Conservation (phyloP, 208 protist species). For the Herpetomonas samuelpessoai region DNA sequence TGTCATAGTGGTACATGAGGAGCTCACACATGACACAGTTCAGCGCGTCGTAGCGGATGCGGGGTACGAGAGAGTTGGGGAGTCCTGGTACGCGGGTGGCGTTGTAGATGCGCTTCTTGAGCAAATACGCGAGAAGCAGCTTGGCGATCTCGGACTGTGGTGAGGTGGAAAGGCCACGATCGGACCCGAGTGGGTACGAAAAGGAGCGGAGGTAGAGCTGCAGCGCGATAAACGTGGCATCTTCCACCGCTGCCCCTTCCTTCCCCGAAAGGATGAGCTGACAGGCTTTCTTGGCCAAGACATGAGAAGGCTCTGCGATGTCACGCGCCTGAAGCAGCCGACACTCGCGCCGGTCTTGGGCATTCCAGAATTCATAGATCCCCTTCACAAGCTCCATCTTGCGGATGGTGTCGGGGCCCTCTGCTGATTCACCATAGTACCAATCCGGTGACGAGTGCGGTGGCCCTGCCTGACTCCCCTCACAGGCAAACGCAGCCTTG, state of each 20-base stretch:
- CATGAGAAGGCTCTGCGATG: slow-evolving; percentile 18
- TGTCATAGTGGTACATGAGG: slow-evolving; percentile 58
- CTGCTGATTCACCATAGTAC: slow-evolving; percentile 55
- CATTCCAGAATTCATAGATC: slow-evolving; percentile 81
- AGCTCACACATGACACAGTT: slow-evolving; percentile 66
- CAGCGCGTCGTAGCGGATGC: slow-evolving; percentile 50
- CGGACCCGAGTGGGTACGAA: slow-evolving; percentile 20
- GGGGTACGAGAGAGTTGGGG: slow-evolving; percentile 44
- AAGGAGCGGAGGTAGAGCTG: slow-evolving; percentile 72
- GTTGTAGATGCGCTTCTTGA: slow-evolving; percentile 78
- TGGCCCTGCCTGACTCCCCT: slow-evolving; percentile 24
- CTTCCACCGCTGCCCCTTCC: slow-evolving; percentile 71
- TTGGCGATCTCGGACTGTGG: slow-evolving; percentile 41
- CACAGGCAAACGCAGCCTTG: slow-evolving; percentile 19
- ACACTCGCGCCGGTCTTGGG: slow-evolving; percentile 67
- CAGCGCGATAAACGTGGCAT: slow-evolving; percentile 55
- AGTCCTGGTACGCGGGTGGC: slow-evolving; percentile 58
- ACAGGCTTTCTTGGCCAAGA: slow-evolving; percentile 46
- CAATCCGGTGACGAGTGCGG: slow-evolving; percentile 3
- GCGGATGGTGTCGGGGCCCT: slow-evolving; percentile 72
- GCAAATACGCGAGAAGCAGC: slow-evolving; percentile 42
- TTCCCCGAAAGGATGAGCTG: slow-evolving; percentile 24
- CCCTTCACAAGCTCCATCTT: slow-evolving; percentile 80
- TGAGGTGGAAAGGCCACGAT: slow-evolving; percentile 16
- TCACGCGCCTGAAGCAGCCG: slow-evolving; percentile 44